These are phyloP conservation scores for Platanus orientalis DNA, from an alignment of 164 flowering plant species.

Conservation along the genomic window DNA sequence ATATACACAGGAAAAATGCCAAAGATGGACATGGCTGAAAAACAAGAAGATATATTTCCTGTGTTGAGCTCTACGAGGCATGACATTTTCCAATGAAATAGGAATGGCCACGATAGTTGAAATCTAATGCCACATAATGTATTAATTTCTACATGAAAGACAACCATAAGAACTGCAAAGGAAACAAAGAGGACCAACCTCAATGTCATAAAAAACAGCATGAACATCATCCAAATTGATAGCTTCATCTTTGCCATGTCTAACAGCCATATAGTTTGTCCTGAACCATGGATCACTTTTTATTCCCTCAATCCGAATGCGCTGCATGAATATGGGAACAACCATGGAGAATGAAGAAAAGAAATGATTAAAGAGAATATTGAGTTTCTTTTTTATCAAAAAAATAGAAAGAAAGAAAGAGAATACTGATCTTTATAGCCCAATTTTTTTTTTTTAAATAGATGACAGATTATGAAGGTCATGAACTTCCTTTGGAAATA, in stretches of 20 bases:
- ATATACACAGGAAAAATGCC: background rate
- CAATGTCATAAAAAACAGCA: conserved; percentile 92
- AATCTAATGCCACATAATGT: background rate
- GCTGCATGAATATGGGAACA: conserved; percentile 40
- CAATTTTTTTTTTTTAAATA: no score
- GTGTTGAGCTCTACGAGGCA: background rate
- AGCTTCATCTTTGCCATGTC: conserved; percentile 58
- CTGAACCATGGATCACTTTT: conserved; percentile 72
- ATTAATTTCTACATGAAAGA: background rate
- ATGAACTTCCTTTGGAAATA: no score
- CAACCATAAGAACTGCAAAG: background rate
- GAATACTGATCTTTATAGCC: no score
- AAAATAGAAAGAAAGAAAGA: no score
- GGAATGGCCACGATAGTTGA: background rate
- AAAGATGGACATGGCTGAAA: background rate
- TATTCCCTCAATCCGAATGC: conserved; percentile 71
- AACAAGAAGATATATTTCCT: background rate
- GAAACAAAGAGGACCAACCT: conserved; percentile 39
- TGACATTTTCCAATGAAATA: background rate
- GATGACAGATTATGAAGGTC: no score
- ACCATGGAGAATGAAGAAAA: background rate
- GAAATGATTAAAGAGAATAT: background rate
- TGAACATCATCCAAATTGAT: conserved; percentile 87
- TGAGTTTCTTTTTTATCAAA: background rate
- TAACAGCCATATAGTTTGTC: conserved; percentile 51